A percentile compares a stretch with the other conserved stretches of the same genome.
These are phyloP conservation scores for Exophiala bonariae DNA, from an alignment of 2,329 filamentous ascomycete genomes.

Conservation along the genomic window DNA sequence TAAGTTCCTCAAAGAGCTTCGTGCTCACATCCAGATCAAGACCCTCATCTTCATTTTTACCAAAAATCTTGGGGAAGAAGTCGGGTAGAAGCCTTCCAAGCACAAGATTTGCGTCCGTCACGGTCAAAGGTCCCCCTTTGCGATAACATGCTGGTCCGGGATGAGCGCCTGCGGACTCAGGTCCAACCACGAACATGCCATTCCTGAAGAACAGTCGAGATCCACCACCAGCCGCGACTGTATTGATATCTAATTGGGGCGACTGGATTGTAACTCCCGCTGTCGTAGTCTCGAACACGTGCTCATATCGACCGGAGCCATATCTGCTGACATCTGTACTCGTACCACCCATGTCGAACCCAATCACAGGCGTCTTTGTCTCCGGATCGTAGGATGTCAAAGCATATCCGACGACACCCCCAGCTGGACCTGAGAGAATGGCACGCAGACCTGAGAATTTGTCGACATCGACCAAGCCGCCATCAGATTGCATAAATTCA, in stretches of 20 bases:
- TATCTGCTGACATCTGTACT: slow-evolving; percentile 90
- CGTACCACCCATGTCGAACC: slow-evolving; percentile 95
- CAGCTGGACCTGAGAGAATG: slow-evolving; percentile 88
- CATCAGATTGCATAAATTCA: slow-evolving; percentile 96
- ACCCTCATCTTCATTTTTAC: slow-evolving; percentile 80
- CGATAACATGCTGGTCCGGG: slow-evolving; percentile 90
- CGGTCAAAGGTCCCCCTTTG: slow-evolving; percentile 85
- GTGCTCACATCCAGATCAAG: slow-evolving; percentile 75
- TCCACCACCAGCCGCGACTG: slow-evolving; percentile 80
- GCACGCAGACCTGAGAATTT: slow-evolving; percentile 82
- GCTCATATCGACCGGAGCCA: slow-evolving; percentile 81
- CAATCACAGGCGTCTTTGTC: slow-evolving; percentile 83
- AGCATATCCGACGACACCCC: slow-evolving; percentile 89
- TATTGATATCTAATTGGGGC: slow-evolving; percentile 91
- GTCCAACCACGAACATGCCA: slow-evolving; percentile 86
- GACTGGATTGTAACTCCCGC: slow-evolving; percentile 93
- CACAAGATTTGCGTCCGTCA: slow-evolving; percentile 89
- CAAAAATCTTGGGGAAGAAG: slow-evolving; percentile 96
- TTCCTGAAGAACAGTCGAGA: slow-evolving; percentile 77
- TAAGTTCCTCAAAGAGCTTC: slow-evolving; percentile 72
- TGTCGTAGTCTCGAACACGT: slow-evolving; percentile 91
- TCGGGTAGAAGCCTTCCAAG: slow-evolving; percentile 83
- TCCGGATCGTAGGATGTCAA: slow-evolving; percentile 84
- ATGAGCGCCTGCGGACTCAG: slow-evolving; percentile 87
- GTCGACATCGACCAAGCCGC: slow-evolving; percentile 59